phyloP scores from a whole-genome alignment of 1,139 yeast genomes.

The Scheffersomyces parashehatae region DNA sequence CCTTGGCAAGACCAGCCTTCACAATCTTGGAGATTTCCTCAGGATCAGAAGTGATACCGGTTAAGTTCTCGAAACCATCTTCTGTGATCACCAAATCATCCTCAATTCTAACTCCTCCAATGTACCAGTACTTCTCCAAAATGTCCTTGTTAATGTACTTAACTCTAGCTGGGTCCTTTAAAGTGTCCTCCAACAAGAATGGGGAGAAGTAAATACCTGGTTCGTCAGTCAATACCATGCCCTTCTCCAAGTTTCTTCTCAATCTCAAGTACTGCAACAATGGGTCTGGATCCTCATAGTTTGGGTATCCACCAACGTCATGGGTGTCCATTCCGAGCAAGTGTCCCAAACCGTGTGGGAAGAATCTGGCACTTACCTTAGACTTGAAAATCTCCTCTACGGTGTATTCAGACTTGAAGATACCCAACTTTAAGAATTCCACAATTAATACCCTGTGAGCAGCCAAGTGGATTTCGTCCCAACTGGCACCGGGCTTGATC shows the following conservation, averaged over 20 bases:
- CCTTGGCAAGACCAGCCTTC: conserved; percentile 65
- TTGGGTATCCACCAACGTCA: conserved; percentile 87
- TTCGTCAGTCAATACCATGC: conserved; percentile 92
- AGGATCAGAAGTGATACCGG: conserved; percentile 83
- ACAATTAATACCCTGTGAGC: conserved; percentile 79
- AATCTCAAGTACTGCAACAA: conserved; percentile 75
- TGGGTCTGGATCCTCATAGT: conserved; percentile 80
- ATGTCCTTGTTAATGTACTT: conserved; percentile 66
- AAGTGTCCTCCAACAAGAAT: conserved; percentile 66
- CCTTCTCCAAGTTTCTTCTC: conserved; percentile 67
- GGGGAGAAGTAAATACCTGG: conserved; percentile 94
- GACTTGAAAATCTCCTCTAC: conserved; percentile 69
- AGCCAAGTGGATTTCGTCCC: conserved; percentile 83
- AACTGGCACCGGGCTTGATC: conserved; percentile 77
- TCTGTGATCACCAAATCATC: conserved; percentile 84
- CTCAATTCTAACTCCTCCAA: conserved; percentile 96
- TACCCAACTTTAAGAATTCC: conserved; percentile 71
- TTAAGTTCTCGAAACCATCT: conserved; percentile 76
- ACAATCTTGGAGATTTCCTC: conserved; percentile 77
- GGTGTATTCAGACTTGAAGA: conserved; percentile 63
- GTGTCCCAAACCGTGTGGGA: conserved; percentile 96
- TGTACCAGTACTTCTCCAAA: conserved; percentile 74
- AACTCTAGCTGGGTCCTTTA: conserved; percentile 55
- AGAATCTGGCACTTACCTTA: conserved; percentile 73
- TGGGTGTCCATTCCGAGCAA: conserved; percentile 93